Base-by-base conservation (phyloP, 2,329 filamentous ascomycete genomes). In the Penicillium sclerotiorum region DNA sequence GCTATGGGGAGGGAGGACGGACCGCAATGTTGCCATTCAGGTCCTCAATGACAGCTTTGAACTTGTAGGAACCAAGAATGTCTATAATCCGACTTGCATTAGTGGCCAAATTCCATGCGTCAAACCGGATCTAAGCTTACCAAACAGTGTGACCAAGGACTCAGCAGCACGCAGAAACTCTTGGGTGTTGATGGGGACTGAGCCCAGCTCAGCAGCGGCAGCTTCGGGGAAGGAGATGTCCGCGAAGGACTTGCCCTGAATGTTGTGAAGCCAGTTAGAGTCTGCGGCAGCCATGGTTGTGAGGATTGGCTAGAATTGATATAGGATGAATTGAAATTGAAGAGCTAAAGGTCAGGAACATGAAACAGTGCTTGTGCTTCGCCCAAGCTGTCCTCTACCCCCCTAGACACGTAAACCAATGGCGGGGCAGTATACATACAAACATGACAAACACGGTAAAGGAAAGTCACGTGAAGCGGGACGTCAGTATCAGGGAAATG, bases 11-110 rank as follows among this genome's bases (percentile, higher is more conserved):
- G 18, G 11, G 27, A 27, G 12, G 23, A 61, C 69, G 57, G 72
- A 94, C 90, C 83, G 91, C 92, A 77, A 97, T 83, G 76, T 99
- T 99, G 70, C 89, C 89, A 41, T 84, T 73, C 78, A 99, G 89
- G 74, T 99, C 94, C 61, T 76, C 88, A 82, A 96, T 96, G 69
- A 97, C 93, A 21, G 90, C 88, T 47, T 80, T 84, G 76, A 99
- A 97, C 58, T 92, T 91, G 27, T 88, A 83, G 37, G 78, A 80
- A 45, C 82, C 82, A 22, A 86, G 73, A 33, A 84, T 73, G 69
- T 86, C 84, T 83, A 27, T 13, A 49, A 5, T n/a, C 12, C 28
- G 23, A 20, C 36, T 27, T 36, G n/a, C 36, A 41, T 62, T 38
- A 64, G 53, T 15, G 33, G 35, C 13, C 27, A 18, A 2, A 23